Evolutionary conservation across 2,329 filamentous ascomycete genomes (phyloP).

Genomic region (Conoideocrella luteorostrata): DNA sequence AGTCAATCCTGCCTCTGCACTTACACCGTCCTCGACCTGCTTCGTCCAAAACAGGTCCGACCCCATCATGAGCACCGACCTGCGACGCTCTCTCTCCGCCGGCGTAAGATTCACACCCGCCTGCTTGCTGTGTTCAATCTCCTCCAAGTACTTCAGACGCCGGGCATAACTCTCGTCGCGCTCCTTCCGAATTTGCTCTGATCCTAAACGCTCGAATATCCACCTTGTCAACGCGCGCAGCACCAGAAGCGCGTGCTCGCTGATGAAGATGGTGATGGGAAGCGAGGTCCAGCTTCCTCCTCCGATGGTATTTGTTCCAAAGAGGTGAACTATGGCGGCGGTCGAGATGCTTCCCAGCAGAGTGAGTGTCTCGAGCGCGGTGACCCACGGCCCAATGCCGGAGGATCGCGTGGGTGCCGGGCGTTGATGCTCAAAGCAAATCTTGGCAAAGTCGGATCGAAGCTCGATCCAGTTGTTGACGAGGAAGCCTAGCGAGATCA

Average conservation of each 20-base stretch:
- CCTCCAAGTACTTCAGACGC: constrained; percentile 30
- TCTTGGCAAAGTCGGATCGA: constrained; percentile 70
- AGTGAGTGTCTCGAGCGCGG: constrained; percentile 60
- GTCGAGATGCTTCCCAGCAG: constrained; percentile 70
- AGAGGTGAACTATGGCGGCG: constrained; percentile 67
- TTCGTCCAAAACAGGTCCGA: constrained; percentile 35
- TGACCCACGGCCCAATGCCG: constrained; percentile 68
- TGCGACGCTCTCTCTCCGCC: constrained; percentile 31
- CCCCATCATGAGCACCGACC: constrained; percentile 26
- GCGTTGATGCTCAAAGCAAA: constrained; percentile 66
- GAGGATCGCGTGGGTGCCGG: constrained; percentile 64
- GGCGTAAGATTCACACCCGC: constrained; percentile 25
- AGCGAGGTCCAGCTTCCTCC: constrained; percentile 58
- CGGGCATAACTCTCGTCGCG: constrained; percentile 31
- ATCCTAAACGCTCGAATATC: constrained; percentile 31
- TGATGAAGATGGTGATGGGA: constrained; percentile 64
- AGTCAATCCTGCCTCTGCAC: constrained; percentile 25
- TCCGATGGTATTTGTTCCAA: constrained; percentile 49
- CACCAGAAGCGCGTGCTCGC: constrained; percentile 65
- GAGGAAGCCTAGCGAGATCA: constrained; percentile 66
- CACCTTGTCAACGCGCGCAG: constrained; percentile 39
- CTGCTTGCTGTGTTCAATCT: constrained; percentile 33
- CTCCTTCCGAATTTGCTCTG: constrained; percentile 33
- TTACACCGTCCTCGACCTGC: constrained; percentile 33
- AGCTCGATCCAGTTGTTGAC: constrained; percentile 75